phyloP scores from a whole-genome alignment of 202 grass and related monocot species.

The Setaria italica region DNA sequence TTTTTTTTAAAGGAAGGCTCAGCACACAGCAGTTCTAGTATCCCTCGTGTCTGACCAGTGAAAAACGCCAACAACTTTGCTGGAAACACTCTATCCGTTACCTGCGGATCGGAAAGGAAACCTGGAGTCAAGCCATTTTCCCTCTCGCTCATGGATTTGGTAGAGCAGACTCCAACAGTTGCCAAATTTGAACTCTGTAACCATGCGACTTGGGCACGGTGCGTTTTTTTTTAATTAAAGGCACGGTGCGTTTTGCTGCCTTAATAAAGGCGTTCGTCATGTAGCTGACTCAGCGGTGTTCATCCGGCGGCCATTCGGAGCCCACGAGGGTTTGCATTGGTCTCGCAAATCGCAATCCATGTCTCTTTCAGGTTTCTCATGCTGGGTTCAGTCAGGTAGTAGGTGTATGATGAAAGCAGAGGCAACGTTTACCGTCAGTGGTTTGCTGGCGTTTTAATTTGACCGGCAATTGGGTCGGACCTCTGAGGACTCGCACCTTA shows the following conservation, averaged over 20 bases:
- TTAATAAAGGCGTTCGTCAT: not conserved
- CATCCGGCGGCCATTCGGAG: not conserved
- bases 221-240: no score
- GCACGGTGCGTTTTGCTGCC: not conserved
- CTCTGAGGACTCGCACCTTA: not conserved
- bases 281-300: not conserved
- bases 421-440: not conserved
- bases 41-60: no score
- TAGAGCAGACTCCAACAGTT: not conserved
- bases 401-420: constrained; percentile 9
- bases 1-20: no score
- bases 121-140: not conserved
- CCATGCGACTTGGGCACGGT: not conserved
- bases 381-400: not conserved
- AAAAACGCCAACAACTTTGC: no score
- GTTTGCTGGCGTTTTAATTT: not conserved
- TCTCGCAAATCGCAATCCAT: not conserved
- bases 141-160: not conserved
- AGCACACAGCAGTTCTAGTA: no score
- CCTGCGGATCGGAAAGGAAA: no score
- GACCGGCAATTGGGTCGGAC: not conserved
- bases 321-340: not conserved
- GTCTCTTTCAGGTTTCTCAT: not conserved
- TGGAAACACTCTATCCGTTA: no score
- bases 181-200: not conserved